Base-by-base conservation (phyloP, 352 stramenopile genomes). In the Globisporangium perplexum region DNA sequence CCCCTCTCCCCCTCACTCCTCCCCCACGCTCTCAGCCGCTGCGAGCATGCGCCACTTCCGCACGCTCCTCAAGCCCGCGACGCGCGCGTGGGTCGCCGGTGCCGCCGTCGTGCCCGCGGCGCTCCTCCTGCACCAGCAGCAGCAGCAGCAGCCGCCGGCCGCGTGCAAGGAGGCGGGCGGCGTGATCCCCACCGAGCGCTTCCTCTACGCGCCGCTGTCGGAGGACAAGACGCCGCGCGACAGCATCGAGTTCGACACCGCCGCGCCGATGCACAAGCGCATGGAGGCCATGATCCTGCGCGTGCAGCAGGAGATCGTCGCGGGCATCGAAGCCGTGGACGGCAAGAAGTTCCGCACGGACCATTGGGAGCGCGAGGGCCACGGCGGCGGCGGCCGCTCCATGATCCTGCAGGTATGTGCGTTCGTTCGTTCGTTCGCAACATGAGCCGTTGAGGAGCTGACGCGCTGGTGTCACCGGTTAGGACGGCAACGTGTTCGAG, bases 401-500 rank as follows among this genome's bases (percentile, higher is more conserved):
- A 83, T 93, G 48, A 96, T 99, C 36, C 62, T 99, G 53, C 72
- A 86, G 62, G 70, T 77, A 14, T 20, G 35, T 35, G 5, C 24
- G 17, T 45, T 20, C 48, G 33, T 48, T 17, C 45, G 31, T 45
- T 20, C 22, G 5, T 39, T 15, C 20, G 20, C 1, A 24, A 7
- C 18, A 7, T 49, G 39, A 6, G 18, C 11, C 3, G 7, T 15
- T 38, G 31, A 36, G 18, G 60, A 14, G 46, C 55, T n/a, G 62
- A 55, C 26, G 8, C 12, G 15, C 31, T 23, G 18, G 5, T 7
- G 15, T 11, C 20, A 22, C 7, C 17, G n/a, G 77, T 17, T 83
- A 97, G 71, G 81, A 95, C 44, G 93, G 95, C 51, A 97, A 97
- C 33, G 93, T 98, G 15, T 98, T 96, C 61, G 97, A 99, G 74